Evolutionary conservation across 1,139 yeast genomes (phyloP).

Genomic region (Debaryomycetaceae sp.): DNA sequence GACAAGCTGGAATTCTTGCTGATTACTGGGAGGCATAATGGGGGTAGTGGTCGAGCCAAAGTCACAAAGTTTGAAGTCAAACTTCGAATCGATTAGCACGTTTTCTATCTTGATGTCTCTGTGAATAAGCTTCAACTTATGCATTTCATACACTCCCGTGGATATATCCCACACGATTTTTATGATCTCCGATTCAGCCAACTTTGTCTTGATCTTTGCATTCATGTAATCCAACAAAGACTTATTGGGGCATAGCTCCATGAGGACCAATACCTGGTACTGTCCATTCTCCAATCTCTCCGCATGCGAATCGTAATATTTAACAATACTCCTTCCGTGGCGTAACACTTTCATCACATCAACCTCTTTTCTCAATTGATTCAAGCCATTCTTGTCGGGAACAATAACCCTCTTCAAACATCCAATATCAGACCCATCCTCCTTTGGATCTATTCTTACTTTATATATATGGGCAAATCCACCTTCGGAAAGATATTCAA

Average conservation of each 20-base stretch:
- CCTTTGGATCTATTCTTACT: slow-evolving; percentile 45
- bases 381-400: slow-evolving; percentile 65
- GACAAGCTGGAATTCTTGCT: slow-evolving; percentile 62
- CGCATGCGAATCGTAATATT: slow-evolving; percentile 76
- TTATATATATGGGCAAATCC: slow-evolving; percentile 59
- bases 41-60: slow-evolving; percentile 88
- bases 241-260: slow-evolving; percentile 76
- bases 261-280: slow-evolving; percentile 70
- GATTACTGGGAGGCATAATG: slow-evolving; percentile 59
- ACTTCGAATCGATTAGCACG: slow-evolving; percentile 72
- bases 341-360: slow-evolving; percentile 74
- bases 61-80: slow-evolving; percentile 81
- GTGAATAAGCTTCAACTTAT: slow-evolving; percentile 63
- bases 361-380: slow-evolving; percentile 66
- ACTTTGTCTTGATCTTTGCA: slow-evolving; percentile 58
- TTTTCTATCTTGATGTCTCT: slow-evolving; percentile 95
- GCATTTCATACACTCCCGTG: slow-evolving; percentile 72
- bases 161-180: slow-evolving; percentile 65
- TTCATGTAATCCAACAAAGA: slow-evolving; percentile 76
- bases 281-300: slow-evolving; percentile 53
- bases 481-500: slow-evolving; percentile 43
- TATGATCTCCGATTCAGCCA: slow-evolving; percentile 59
- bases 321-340: slow-evolving; percentile 55
- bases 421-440: slow-evolving; percentile 41
- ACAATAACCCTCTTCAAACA: slow-evolving; percentile 74